A percentile compares a stretch with the other conserved stretches of the same genome.
Evolutionary conservation across 805 yeast species (phyloP).

Genomic region (Candida glaebosa): DNA sequence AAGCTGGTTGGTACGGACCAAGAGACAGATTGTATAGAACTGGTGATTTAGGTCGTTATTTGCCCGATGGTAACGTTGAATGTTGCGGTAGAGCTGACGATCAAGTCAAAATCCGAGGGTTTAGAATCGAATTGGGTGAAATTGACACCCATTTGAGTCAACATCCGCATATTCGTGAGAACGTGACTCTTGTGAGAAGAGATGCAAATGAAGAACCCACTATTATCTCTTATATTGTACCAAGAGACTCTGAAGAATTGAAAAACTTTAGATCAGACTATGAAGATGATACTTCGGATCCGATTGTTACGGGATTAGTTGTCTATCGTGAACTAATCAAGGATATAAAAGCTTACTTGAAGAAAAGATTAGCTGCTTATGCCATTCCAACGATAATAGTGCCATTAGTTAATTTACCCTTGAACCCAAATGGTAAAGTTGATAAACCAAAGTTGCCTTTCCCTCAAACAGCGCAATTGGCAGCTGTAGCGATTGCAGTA

Average conservation of each 20-base stretch:
- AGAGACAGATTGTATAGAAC: conserved; percentile 95
- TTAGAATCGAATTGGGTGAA: conserved; percentile 97
- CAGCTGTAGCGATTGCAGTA: conserved; percentile 57
- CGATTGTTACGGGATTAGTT: conserved; percentile 75
- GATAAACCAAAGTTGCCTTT: conserved; percentile 96
- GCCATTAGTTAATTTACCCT: conserved; percentile 80
- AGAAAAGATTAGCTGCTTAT: conserved; percentile 85
- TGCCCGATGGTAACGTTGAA: conserved; percentile 97
- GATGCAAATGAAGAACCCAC: conserved; percentile 92
- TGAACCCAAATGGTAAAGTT: conserved; percentile 97
- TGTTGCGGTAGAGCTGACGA: conserved; percentile 99
- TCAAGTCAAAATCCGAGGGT: conserved; percentile 97
- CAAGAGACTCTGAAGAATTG: conserved; percentile 50
- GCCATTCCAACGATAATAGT: conserved; percentile 92
- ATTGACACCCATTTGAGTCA: conserved; percentile 96
- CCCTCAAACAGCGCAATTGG: conserved; percentile 86
- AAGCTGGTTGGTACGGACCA: conserved; percentile 82
- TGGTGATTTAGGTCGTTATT: conserved; percentile 94
- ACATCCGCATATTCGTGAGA: conserved; percentile 89
- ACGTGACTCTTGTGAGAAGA: conserved; percentile 85
- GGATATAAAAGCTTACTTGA: conserved; percentile 76
- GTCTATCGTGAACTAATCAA: conserved; percentile 73
- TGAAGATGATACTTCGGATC: conserved; percentile 48
- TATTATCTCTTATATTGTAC: conserved; percentile 87
- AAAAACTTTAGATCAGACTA: conserved; percentile 48